phyloP scores from a whole-genome alignment of 257 asterid genomes.

The Verbascum thapsus region DNA sequence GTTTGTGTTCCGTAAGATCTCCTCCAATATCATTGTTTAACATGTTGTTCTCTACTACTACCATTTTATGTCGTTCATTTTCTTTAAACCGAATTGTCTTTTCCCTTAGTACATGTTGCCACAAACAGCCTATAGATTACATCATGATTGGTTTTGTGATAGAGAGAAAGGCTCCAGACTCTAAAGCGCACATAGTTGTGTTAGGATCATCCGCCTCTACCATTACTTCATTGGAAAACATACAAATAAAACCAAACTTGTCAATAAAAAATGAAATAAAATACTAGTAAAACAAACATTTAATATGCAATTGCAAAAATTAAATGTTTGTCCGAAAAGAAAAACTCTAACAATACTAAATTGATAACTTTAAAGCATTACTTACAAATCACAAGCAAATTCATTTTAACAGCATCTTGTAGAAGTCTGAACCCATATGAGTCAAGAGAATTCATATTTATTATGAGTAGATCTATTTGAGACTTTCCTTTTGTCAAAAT shows the following conservation, averaged over 20 bases:
- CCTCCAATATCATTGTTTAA: background rate
- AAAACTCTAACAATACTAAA: background rate
- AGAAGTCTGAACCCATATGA: slow-evolving; percentile 30
- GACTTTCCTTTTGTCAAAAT: slow-evolving; percentile 33
- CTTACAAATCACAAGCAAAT: slow-evolving; percentile 39
- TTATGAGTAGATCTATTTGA: slow-evolving; percentile 34
- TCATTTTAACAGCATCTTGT: slow-evolving; percentile 31
- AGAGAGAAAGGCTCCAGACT: slow-evolving; percentile 45
- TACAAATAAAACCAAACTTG: no score
- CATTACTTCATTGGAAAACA: slow-evolving; percentile 31
- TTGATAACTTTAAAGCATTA: background rate
- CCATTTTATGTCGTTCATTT: background rate
- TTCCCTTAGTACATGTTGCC: slow-evolving; percentile 45
- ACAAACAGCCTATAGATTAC: slow-evolving; percentile 24
- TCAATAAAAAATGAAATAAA: no score
- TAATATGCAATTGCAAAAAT: background rate
- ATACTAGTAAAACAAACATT: no score
- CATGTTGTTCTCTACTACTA: background rate
- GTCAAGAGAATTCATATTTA: slow-evolving; percentile 31
- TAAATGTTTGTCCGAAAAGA: background rate
- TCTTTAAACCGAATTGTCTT: background rate
- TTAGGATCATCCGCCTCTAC: slow-evolving; percentile 28
- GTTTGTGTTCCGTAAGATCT: background rate
- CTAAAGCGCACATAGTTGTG: slow-evolving; percentile 31
- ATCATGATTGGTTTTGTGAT: slow-evolving; percentile 33